phyloP scores from a whole-genome alignment of 2,329 filamentous ascomycete species.

The Furcasterigmium sp. region DNA sequence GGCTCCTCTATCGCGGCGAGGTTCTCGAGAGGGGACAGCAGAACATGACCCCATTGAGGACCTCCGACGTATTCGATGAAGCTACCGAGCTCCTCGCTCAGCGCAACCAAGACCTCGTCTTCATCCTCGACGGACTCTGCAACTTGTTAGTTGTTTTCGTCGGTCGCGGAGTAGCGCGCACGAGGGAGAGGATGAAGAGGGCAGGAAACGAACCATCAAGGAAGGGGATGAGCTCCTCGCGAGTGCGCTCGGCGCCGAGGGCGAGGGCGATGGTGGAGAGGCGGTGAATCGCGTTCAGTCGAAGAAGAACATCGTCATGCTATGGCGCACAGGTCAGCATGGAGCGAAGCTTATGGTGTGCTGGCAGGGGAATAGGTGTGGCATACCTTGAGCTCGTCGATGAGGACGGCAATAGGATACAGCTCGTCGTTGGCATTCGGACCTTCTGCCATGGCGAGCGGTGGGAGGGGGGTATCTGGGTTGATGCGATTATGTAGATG shows the following conservation, averaged over 20 bases:
- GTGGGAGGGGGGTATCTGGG: constrained; percentile 21
- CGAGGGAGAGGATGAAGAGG: no score
- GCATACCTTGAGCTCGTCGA: constrained; percentile 96
- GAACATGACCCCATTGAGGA: constrained; percentile 87
- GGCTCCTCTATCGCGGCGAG: constrained; percentile 97
- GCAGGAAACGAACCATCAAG: constrained; percentile 80
- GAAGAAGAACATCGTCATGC: constrained; percentile 98
- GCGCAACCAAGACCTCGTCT: constrained; percentile 92
- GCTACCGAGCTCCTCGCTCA: constrained; percentile 92
- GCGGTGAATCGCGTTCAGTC: constrained; percentile 96
- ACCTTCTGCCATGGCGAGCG: constrained; percentile 77
- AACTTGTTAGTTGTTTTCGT: constrained; percentile 6
- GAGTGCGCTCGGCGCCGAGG: constrained; percentile 89
- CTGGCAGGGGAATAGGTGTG: constrained; percentile 8
- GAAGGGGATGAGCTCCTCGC: constrained; percentile 98
- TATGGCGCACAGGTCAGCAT: constrained; percentile 37
- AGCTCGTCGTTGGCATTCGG: constrained; percentile 94
- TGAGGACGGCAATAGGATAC: constrained; percentile 98
- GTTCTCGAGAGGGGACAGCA: constrained; percentile 95
- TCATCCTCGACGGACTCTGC: constrained; percentile 98
- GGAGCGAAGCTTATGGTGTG: background rate
- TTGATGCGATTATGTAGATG: constrained; percentile 15
- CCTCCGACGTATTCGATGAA: constrained; percentile 98
- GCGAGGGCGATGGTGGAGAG: constrained; percentile 97
- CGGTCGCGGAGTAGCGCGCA: constrained; percentile 3